Percentiles rank a stretch among this genome's conserved stretches.
These are phyloP conservation scores for Ambrosiella beaveri DNA, from an alignment of 2,329 filamentous ascomycete species.

Conservation along the genomic window DNA sequence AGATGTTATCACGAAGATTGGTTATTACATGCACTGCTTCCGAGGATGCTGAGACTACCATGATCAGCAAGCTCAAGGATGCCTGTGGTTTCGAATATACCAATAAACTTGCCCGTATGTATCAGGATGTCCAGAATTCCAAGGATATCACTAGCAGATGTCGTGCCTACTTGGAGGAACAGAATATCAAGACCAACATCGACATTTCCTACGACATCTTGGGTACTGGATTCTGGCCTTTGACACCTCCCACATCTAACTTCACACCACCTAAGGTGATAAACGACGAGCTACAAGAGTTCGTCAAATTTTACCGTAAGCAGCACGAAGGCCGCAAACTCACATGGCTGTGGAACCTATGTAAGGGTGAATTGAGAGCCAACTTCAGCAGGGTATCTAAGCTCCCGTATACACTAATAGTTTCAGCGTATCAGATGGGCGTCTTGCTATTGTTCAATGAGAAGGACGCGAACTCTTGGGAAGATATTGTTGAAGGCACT, in stretches of 20 bases:
- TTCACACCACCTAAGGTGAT: slow-evolving; percentile 81
- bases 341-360: slow-evolving; percentile 95
- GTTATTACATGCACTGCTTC: slow-evolving; percentile 92
- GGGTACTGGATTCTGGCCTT: slow-evolving; percentile 93
- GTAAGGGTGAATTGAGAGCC: slow-evolving; percentile 90
- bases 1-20: slow-evolving; percentile 84
- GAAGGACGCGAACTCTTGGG: slow-evolving; percentile 65
- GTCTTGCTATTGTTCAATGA: slow-evolving; percentile 92
- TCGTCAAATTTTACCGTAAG: slow-evolving; percentile 79
- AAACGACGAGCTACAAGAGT: slow-evolving; percentile 72
- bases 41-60: slow-evolving; percentile 93
- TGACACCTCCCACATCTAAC: slow-evolving; percentile 69
- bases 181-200: slow-evolving; percentile 39
- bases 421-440: slow-evolving; percentile 96
- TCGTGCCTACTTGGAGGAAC: slow-evolving; percentile 53
- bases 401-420: slow-evolving; percentile 89
- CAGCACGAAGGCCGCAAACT: slow-evolving; percentile 95
- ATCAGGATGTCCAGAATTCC: slow-evolving; percentile 98
- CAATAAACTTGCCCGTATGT: slow-evolving; percentile 98
- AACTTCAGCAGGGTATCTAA: slow-evolving; percentile 83
- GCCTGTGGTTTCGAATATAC: slow-evolving; percentile 98
- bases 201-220: slow-evolving; percentile 87
- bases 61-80: slow-evolving; percentile 98
- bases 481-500: slow-evolving; percentile 71
- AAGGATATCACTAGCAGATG: slow-evolving; percentile 90